These are phyloP conservation scores for Mucor piriformis DNA, from an alignment of 371 early-diverging fungal species.

Conservation along the genomic window DNA sequence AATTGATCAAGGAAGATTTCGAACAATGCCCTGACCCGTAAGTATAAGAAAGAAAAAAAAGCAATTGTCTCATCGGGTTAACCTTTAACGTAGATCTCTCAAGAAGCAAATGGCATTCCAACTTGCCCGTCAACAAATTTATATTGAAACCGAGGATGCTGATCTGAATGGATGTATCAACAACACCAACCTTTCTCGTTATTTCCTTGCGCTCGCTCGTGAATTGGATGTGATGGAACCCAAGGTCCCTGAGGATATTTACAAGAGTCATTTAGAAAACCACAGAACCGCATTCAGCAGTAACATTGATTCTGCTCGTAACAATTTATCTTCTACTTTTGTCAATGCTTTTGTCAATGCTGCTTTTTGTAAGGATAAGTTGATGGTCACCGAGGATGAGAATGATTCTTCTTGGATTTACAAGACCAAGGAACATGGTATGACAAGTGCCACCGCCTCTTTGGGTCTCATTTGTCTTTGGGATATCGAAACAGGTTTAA, in stretches of 20 bases:
- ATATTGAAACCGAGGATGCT: slow-evolving; percentile 80
- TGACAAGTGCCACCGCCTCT: slow-evolving; percentile 95
- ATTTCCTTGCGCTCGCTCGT: slow-evolving; percentile 86
- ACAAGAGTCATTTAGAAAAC: slow-evolving; percentile 95
- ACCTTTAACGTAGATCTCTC: slow-evolving; percentile 64
- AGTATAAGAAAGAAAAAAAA: slow-evolving; percentile 30
- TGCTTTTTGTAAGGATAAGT: slow-evolving; percentile 94
- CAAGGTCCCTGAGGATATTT: slow-evolving; percentile 96
- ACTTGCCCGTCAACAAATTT: slow-evolving; percentile 89
- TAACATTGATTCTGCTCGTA: slow-evolving; percentile 91
- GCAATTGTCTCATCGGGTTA: too few species aligned
- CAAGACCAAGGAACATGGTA: slow-evolving; percentile 96
- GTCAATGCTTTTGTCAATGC: slow-evolving; percentile 98
- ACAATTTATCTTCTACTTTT: slow-evolving; percentile 95
- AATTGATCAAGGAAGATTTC: slow-evolving; percentile 88
- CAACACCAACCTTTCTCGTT: slow-evolving; percentile 83
- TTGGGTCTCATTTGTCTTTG: slow-evolving; percentile 91
- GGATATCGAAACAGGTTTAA: slow-evolving; percentile 91
- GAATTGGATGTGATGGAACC: slow-evolving; percentile 95
- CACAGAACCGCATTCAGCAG: slow-evolving; percentile 65
- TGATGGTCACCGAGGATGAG: slow-evolving; percentile 77
- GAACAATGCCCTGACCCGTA: slow-evolving; percentile 81
- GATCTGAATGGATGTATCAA: slow-evolving; percentile 85
- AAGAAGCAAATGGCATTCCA: slow-evolving; percentile 96
- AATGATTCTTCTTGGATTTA: slow-evolving; percentile 84